Conservation (phyloP, 225 moss, liverwort and hornwort genomes). For the Bryoerythrophyllum caledonicum region DNA sequence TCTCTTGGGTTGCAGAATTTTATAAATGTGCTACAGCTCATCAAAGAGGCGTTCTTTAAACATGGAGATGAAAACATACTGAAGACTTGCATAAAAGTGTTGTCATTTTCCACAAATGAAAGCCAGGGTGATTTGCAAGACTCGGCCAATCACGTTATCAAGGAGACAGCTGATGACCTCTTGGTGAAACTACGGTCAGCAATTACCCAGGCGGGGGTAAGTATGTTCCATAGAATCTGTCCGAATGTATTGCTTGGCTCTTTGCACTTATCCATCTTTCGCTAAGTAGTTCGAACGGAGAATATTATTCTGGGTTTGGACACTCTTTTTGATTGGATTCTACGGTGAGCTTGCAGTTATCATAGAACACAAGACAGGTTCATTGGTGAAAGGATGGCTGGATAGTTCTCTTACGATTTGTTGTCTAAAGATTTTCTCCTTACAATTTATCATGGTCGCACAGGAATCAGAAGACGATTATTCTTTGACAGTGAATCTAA, state of each 20-base stretch:
- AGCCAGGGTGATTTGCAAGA: slow-evolving; percentile 90
- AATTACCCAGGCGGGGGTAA: slow-evolving; percentile 70
- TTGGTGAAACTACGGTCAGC: slow-evolving; percentile 75
- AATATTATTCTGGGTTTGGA: neutral
- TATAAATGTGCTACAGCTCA: slow-evolving; percentile 67
- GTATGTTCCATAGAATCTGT: slow-evolving; percentile 4
- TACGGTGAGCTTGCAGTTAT: neutral
- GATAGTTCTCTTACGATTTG: slow-evolving; percentile 12
- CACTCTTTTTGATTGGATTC: slow-evolving; percentile 5
- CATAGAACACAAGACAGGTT: neutral
- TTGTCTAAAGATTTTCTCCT: slow-evolving; percentile 6
- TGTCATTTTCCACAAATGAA: slow-evolving; percentile 83
- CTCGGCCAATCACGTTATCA: slow-evolving; percentile 78
- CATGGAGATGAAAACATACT: slow-evolving; percentile 88
- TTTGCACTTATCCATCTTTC: neutral
- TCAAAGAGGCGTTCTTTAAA: slow-evolving; percentile 96
- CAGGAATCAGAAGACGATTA: slow-evolving; percentile 92
- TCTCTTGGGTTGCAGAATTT: slow-evolving; percentile 63
- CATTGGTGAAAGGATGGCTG: neutral
- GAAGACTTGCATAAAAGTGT: slow-evolving; percentile 81
- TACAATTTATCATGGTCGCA: slow-evolving; percentile 17
- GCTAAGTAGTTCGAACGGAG: slow-evolving; percentile 3
- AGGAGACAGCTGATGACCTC: slow-evolving; percentile 87
- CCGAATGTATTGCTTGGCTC: slow-evolving; percentile 1
- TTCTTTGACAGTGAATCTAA: slow-evolving; percentile 84